phyloP scores from a whole-genome alignment of 2,329 filamentous ascomycete species.

The Aureobasidium sp. region DNA sequence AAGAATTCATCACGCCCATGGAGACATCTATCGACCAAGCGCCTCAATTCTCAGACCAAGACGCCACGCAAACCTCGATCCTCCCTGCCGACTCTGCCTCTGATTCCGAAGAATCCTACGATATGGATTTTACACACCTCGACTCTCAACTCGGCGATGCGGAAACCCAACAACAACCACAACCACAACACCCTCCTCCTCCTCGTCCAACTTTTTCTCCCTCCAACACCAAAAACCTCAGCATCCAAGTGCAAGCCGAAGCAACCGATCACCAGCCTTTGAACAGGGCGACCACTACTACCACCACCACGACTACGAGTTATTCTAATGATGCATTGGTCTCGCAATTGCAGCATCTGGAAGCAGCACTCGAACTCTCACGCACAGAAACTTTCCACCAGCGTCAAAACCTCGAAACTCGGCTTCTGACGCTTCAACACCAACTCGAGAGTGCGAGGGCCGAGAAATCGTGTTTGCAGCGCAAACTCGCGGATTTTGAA shows the following conservation, averaged over 20 bases:
- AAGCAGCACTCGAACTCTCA: slow-evolving; percentile 6
- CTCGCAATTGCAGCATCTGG: slow-evolving; percentile 1
- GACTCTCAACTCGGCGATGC: not conserved
- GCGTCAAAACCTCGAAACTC: not conserved
- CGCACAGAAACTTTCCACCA: slow-evolving; percentile 8
- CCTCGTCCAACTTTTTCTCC: no score
- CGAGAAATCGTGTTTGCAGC: not conserved
- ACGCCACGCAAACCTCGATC: not conserved
- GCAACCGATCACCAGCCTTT: no score
- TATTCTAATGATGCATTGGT: slow-evolving; percentile 1
- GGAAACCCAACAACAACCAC: not conserved
- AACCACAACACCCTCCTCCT: not conserved
- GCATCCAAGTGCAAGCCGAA: no score
- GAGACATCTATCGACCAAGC: not conserved
- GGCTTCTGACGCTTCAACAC: not conserved
- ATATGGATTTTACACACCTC: slow-evolving; percentile 1
- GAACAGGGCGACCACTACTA: not conserved
- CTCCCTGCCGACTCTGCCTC: not conserved
- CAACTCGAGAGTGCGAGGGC: not conserved
- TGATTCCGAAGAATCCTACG: not conserved
- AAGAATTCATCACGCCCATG: not conserved
- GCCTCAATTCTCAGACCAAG: not conserved
- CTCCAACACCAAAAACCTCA: no score
- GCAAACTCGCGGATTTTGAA: not conserved
- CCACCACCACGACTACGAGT: no score